A percentile compares a stretch with the other conserved stretches of the same genome.
phyloP scores from a whole-genome alignment of 768 basidiomycete genomes.

The Boletus pseudo-olivaceus region DNA sequence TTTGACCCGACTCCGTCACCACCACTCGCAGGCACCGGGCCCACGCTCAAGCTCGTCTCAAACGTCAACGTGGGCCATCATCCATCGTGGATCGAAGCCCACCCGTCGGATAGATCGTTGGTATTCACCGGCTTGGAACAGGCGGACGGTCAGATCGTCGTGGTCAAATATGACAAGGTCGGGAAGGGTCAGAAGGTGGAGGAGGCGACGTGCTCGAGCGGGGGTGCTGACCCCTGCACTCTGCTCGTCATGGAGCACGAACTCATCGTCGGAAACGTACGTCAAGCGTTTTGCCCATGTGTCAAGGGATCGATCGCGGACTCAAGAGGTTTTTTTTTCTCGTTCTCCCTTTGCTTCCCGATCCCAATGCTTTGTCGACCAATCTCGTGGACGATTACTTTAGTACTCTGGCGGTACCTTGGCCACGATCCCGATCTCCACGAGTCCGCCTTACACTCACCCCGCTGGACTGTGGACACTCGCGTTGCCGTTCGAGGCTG shows the following conservation, averaged over 20 bases:
- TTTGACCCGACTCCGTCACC: conserved; percentile 58
- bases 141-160: conserved; percentile 59
- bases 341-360: too few species aligned
- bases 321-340: neutral
- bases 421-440: conserved; percentile 51
- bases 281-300: conserved; percentile 20
- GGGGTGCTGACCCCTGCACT: conserved; percentile 63
- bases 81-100: conserved; percentile 74
- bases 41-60: conserved; percentile 46
- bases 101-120: conserved; percentile 53
- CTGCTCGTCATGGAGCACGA: conserved; percentile 54
- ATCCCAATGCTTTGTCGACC: neutral
- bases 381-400: neutral
- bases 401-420: conserved; percentile 72
- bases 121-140: conserved; percentile 68
- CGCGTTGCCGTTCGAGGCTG: conserved; percentile 35
- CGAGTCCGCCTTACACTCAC: conserved; percentile 44
- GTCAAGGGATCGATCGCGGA: neutral
- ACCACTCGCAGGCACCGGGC: conserved; percentile 31
- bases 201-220: conserved; percentile 42
- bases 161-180: conserved; percentile 52
- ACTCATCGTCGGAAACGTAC: conserved; percentile 68
- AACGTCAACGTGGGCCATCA: conserved; percentile 51
- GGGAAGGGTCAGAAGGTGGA: conserved; percentile 45
- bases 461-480: conserved; percentile 34